Base-by-base conservation (phyloP, 305 asterid genomes). In the Ilex paraguariensis region DNA sequence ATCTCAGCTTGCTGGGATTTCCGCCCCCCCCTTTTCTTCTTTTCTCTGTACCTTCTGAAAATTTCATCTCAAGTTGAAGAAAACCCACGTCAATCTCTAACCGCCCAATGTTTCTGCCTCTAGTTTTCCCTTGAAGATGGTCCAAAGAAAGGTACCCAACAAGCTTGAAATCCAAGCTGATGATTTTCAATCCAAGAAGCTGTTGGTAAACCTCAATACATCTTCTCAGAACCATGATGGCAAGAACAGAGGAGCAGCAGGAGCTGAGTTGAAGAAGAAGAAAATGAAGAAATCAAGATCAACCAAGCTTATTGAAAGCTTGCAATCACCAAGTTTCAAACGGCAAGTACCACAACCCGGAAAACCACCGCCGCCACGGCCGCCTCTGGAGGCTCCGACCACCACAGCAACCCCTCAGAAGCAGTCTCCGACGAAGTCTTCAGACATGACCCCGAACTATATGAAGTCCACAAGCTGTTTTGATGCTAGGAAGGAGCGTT, bases 401-500 rank as follows among this genome's bases (percentile, higher is more conserved):
- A 17, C 56, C 21, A 56, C 71, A 3, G 44, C 70, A 10, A 60
- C 69, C 9, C 82, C 79, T 5, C 66, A 49, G 61, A 76, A 66
- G 70, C 67, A 46, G 48, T 12, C 78, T 42, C 30, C 71, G 11
- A 17, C 21, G 64, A 60, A 58, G 8, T 48, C 49, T n/a, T 13
- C 65, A 46, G 75, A 65, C 6, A 31, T 60, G 13, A 79, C 84
- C 30, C 96, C 96, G 28, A 92, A 85, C 60, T 89, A 92, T 79
- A 89, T 92, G 98, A 89, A 82, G 81, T 64, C 95, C 66, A 92
- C 98, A 56, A 75, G 84, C 68, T 79, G 98, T 60, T 92, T 84
- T 17, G 91, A 81, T 66, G 96, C 98, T 14, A 79, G 92, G 58
- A 86, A 83, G 69, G 94, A 86, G 71, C 76, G 45, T 30, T 61